These are phyloP conservation scores for Colletotrichum falcatum DNA, from an alignment of 2,329 filamentous ascomycete species.

Conservation along the genomic window DNA sequence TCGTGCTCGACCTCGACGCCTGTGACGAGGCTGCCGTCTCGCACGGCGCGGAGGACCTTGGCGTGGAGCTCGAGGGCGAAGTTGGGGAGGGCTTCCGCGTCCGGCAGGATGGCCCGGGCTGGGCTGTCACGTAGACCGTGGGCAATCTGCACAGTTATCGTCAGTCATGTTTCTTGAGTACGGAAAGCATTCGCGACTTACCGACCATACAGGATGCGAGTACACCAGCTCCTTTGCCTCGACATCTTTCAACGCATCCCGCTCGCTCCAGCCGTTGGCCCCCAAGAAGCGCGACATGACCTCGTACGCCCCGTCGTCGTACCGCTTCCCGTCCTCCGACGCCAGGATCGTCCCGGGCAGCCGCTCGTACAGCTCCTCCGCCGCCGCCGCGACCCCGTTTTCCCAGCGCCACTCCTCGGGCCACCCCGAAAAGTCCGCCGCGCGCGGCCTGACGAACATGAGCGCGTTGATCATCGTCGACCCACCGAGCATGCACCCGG, in stretches of 20 bases:
- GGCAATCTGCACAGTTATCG: slow-evolving; percentile 22
- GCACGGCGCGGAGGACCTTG: slow-evolving; percentile 42
- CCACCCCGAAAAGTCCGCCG: slow-evolving; percentile 38
- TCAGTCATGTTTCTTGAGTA: neutral
- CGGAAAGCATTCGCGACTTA: neutral
- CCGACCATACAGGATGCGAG: slow-evolving; percentile 42
- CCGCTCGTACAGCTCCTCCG: slow-evolving; percentile 41
- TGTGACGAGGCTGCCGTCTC: slow-evolving; percentile 49
- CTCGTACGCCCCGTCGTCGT: slow-evolving; percentile 41
- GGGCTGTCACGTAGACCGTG: slow-evolving; percentile 42
- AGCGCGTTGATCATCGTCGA: slow-evolving; percentile 46
- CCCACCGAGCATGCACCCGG: slow-evolving; percentile 50
- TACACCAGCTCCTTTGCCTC: slow-evolving; percentile 42
- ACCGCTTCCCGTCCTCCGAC: slow-evolving; percentile 39
- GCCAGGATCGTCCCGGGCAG: slow-evolving; percentile 41
- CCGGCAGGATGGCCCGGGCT: slow-evolving; percentile 53
- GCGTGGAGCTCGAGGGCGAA: slow-evolving; percentile 46
- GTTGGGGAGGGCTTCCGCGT: slow-evolving; percentile 53
- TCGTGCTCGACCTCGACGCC: slow-evolving; percentile 47
- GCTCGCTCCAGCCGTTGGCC: slow-evolving; percentile 40
- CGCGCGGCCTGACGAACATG: slow-evolving; percentile 44
- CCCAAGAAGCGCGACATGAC: slow-evolving; percentile 39
- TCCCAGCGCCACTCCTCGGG: slow-evolving; percentile 42
- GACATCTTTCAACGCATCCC: slow-evolving; percentile 37
- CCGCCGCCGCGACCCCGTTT: slow-evolving; percentile 39